A percentile compares a stretch with the other conserved stretches of the same genome.
Evolutionary conservation across 1,284 basidiomycete species (phyloP).

Genomic region (Microbotryum silenes-acaulis): DNA sequence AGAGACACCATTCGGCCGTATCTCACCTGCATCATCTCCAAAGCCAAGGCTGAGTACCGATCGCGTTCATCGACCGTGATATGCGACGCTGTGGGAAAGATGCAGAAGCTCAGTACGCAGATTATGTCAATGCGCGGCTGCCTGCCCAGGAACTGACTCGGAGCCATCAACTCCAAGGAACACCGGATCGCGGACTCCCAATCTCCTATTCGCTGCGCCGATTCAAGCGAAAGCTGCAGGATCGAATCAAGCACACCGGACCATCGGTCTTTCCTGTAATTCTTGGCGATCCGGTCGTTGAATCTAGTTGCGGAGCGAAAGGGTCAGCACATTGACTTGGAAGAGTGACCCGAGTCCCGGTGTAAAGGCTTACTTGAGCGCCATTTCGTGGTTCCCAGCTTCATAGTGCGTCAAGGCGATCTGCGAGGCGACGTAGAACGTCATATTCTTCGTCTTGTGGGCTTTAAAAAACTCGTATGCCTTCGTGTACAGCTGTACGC

Average conservation of each 20-base stretch:
- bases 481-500: constrained; percentile 70
- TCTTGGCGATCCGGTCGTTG: constrained; percentile 76
- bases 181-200: constrained; percentile 64
- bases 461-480: constrained; percentile 83
- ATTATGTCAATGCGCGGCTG: not conserved
- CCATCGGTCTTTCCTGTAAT: constrained; percentile 76
- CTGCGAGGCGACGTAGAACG: constrained; percentile 72
- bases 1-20: not conserved
- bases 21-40: constrained; percentile 58
- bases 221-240: constrained; percentile 66
- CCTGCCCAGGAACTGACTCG: constrained; percentile 47
- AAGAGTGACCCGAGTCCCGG: not conserved
- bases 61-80: constrained; percentile 34
- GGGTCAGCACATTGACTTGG: not conserved
- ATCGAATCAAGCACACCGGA: constrained; percentile 59
- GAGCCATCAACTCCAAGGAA: constrained; percentile 69
- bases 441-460: constrained; percentile 59
- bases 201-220: constrained; percentile 64
- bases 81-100: not conserved
- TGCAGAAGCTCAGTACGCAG: not conserved
- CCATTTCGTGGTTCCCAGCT: constrained; percentile 69
- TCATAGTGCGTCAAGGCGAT: constrained; percentile 76
- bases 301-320: constrained; percentile 49
- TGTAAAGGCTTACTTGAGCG: constrained; percentile 53
- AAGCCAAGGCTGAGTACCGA: constrained; percentile 53